Evolutionary conservation across 1,139 yeast species (phyloP).

Genomic region (Pichia norvegensis): DNA sequence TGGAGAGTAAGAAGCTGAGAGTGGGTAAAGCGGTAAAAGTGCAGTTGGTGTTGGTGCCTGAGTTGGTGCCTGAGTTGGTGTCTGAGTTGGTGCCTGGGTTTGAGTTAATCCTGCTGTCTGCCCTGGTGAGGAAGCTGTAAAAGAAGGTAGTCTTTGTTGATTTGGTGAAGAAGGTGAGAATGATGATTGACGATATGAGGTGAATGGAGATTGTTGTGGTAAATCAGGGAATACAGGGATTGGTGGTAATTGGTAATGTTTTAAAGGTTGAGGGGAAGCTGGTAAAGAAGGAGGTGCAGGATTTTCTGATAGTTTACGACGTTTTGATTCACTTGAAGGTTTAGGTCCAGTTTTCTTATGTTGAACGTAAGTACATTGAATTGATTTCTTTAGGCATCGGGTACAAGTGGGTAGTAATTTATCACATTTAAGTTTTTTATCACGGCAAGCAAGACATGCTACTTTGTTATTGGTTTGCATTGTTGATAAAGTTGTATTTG

Average conservation of each 20-base stretch:
- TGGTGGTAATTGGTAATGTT: neutral
- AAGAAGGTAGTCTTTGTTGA: neutral
- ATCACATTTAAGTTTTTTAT: conserved; percentile 25
- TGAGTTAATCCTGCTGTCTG: no score
- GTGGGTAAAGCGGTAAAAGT: neutral
- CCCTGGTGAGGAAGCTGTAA: no score
- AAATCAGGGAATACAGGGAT: neutral
- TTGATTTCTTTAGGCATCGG: conserved; percentile 18
- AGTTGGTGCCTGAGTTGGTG: neutral
- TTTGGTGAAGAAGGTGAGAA: neutral
- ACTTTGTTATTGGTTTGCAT: conserved; percentile 18
- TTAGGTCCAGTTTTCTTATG: conserved; percentile 29
- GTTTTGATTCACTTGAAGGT: conserved; percentile 8
- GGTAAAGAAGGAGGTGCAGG: neutral
- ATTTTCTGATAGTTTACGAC: neutral
- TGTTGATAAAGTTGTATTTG: no score
- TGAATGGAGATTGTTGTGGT: neutral
- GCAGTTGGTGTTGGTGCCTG: neutral
- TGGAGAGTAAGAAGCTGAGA: neutral
- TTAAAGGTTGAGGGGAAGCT: neutral
- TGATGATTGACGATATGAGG: neutral
- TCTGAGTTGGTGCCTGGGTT: neutral
- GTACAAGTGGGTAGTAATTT: conserved; percentile 22
- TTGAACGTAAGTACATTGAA: conserved; percentile 20
- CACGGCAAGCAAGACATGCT: conserved; percentile 26